Percentiles rank a stretch among this genome's conserved stretches.
Conservation (phyloP, 2,329 filamentous ascomycete genomes). For the Thelonectria blattea region DNA sequence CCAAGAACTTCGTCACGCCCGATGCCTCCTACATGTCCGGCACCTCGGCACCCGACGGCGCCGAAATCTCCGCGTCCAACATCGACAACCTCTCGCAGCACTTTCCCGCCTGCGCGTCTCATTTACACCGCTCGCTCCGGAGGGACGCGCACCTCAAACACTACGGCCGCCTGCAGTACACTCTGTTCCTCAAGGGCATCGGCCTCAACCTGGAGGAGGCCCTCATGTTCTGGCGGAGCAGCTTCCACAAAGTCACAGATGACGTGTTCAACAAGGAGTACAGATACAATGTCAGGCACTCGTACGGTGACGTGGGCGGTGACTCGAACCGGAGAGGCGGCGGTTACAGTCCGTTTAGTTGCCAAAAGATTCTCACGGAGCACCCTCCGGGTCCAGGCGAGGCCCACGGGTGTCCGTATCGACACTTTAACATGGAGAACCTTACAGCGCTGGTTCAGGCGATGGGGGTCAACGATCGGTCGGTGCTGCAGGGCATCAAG, state of each 20-base stretch:
- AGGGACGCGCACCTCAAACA: slow-evolving; percentile 93
- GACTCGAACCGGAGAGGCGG: slow-evolving; percentile 85
- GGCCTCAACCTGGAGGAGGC: slow-evolving; percentile 91
- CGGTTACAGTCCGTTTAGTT: slow-evolving; percentile 90
- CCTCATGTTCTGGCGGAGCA: slow-evolving; percentile 86
- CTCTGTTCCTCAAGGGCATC: slow-evolving; percentile 94
- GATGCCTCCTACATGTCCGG: slow-evolving; percentile 77
- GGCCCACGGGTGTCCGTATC: slow-evolving; percentile 93
- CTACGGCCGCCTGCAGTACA: slow-evolving; percentile 91
- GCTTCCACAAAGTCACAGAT: slow-evolving; percentile 86
- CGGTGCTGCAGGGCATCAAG: slow-evolving; percentile 78
- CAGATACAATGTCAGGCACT: slow-evolving; percentile 94
- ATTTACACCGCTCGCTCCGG: slow-evolving; percentile 83
- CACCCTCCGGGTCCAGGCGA: slow-evolving; percentile 86
- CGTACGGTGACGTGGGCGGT: slow-evolving; percentile 93
- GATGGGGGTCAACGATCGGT: slow-evolving; percentile 79
- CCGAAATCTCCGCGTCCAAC: slow-evolving; percentile 77
- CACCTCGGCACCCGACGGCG: slow-evolving; percentile 68
- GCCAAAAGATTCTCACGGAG: slow-evolving; percentile 93
- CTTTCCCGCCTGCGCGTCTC: slow-evolving; percentile 93
- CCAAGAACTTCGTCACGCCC: slow-evolving; percentile 92
- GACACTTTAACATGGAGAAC: slow-evolving; percentile 90
- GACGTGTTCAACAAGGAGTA: slow-evolving; percentile 98
- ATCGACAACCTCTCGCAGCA: slow-evolving; percentile 81
- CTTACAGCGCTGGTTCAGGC: slow-evolving; percentile 76